Percentiles rank a stretch among this genome's conserved stretches.
Conservation (phyloP, 768 basidiomycete species). For the Hygrocybe punicea region DNA sequence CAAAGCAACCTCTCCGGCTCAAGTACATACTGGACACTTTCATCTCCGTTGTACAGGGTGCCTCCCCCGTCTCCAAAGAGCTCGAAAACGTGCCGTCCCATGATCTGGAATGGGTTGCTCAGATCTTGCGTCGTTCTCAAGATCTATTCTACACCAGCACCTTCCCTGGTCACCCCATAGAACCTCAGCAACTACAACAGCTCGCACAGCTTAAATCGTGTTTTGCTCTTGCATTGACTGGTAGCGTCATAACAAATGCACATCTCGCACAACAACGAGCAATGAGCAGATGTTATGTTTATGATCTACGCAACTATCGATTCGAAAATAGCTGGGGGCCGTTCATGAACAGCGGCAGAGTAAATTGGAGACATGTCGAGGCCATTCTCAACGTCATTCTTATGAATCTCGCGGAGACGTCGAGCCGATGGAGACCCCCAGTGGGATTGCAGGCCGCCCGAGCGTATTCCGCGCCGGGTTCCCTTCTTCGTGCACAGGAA, state of each 20-base stretch:
- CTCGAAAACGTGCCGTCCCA: conserved; percentile 31
- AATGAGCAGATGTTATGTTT: conserved; percentile 55
- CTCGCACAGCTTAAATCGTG: conserved; percentile 48
- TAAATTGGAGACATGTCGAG: conserved; percentile 66
- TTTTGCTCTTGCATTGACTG: conserved; percentile 44
- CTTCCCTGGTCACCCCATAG: conserved; percentile 1
- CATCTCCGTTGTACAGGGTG: conserved; percentile 38
- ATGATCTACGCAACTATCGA: conserved; percentile 61
- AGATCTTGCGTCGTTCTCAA: conserved; percentile 38
- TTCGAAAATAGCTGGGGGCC: conserved; percentile 57
- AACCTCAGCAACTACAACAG: conserved; percentile 23
- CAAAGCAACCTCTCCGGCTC: conserved; percentile 24
- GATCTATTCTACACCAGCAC: conserved; percentile 29
- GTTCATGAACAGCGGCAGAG: conserved; percentile 38
- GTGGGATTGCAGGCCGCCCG: conserved; percentile 50
- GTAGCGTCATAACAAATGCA: conserved; percentile 21
- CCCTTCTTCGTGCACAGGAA: conserved; percentile 21
- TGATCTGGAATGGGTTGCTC: conserved; percentile 47
- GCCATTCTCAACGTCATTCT: conserved; percentile 53
- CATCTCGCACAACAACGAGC: conserved; percentile 39
- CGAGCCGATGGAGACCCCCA: conserved; percentile 43
- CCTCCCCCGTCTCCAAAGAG: conserved; percentile 25
- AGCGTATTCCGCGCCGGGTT: conserved; percentile 52
- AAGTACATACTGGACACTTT: conserved; percentile 39
- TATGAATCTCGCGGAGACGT: conserved; percentile 50